phyloP scores from a whole-genome alignment of 2,329 filamentous ascomycete genomes.

The Neocatenulostroma microsporum region DNA sequence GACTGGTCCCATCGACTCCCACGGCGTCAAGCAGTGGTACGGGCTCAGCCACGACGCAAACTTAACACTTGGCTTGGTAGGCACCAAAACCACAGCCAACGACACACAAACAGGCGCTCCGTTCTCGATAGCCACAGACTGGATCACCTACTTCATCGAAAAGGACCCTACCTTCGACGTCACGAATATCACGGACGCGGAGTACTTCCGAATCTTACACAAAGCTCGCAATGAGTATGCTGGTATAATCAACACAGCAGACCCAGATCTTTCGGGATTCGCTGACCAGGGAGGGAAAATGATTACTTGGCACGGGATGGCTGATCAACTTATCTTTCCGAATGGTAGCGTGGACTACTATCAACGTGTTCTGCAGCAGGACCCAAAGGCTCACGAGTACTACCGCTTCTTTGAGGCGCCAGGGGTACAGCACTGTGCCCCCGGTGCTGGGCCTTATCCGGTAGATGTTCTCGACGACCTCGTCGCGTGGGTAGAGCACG shows the following conservation, averaged over 20 bases:
- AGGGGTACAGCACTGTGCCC: conserved; percentile 32
- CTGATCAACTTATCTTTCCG: conserved; percentile 32
- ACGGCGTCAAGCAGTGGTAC: conserved; percentile 12
- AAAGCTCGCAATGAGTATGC: conserved; percentile 21
- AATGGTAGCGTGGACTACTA: conserved; percentile 34
- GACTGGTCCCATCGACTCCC: conserved; percentile 16
- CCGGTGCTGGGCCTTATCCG: conserved; percentile 25
- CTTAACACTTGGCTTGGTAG: conserved; percentile 11
- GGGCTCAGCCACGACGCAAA: conserved; percentile 5
- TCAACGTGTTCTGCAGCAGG: conserved; percentile 22
- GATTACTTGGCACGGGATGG: conserved; percentile 37
- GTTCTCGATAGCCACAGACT: conserved; percentile 18
- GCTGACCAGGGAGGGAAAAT: conserved; percentile 33
- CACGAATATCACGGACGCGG: background rate
- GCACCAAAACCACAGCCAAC: conserved; percentile 7
- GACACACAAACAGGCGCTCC: conserved; percentile 10
- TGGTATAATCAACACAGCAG: conserved; percentile 30
- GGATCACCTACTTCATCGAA: conserved; percentile 22
- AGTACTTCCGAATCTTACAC: background rate
- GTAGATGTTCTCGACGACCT: conserved; percentile 13
- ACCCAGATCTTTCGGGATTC: conserved; percentile 34
- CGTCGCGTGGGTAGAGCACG: conserved; percentile 23
- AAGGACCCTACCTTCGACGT: background rate
- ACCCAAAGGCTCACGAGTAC: conserved; percentile 25
- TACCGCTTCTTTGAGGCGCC: conserved; percentile 34